Percentiles rank a stretch among this genome's conserved stretches.
phyloP scores from a whole-genome alignment of 805 yeast species.

The Saturnispora besseyi region DNA sequence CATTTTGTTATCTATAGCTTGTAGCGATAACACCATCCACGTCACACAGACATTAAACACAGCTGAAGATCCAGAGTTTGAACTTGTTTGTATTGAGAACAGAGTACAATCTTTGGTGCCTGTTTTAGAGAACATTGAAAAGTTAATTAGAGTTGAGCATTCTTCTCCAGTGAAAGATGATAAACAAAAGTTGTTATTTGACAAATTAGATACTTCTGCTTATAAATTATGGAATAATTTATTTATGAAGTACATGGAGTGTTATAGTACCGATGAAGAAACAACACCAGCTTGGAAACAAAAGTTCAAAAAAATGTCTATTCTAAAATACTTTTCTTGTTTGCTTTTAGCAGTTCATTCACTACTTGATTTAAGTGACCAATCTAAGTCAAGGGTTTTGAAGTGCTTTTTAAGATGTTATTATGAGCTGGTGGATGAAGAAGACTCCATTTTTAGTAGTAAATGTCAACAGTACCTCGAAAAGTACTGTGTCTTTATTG shows the following conservation, averaged over 20 bases:
- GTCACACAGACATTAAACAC: conserved; percentile 5
- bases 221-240: conserved; percentile 32
- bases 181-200: neutral
- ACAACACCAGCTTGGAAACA: conserved; percentile 8
- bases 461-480: conserved; percentile 27
- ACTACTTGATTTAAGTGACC: conserved; percentile 17
- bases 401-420: conserved; percentile 27
- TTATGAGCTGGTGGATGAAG: conserved; percentile 24
- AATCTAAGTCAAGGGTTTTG: conserved; percentile 23
- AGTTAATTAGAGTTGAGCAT: conserved; percentile 7
- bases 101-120: conserved; percentile 14
- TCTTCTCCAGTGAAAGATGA: neutral
- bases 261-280: conserved; percentile 14
- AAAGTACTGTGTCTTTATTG: conserved; percentile 18
- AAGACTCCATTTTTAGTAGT: conserved; percentile 13
- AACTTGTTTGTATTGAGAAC: conserved; percentile 13
- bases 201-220: conserved; percentile 14
- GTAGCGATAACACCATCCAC: conserved; percentile 9
- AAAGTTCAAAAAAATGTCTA: neutral
- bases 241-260: conserved; percentile 13
- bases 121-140: conserved; percentile 13
- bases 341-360: conserved; percentile 28
- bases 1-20: conserved; percentile 6
- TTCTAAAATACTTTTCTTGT: conserved; percentile 25
- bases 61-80: conserved; percentile 13